A percentile compares a stretch with the other conserved stretches of the same genome.
Evolutionary conservation across 2,329 filamentous ascomycete species (phyloP).

Genomic region (Catunica adiposa): DNA sequence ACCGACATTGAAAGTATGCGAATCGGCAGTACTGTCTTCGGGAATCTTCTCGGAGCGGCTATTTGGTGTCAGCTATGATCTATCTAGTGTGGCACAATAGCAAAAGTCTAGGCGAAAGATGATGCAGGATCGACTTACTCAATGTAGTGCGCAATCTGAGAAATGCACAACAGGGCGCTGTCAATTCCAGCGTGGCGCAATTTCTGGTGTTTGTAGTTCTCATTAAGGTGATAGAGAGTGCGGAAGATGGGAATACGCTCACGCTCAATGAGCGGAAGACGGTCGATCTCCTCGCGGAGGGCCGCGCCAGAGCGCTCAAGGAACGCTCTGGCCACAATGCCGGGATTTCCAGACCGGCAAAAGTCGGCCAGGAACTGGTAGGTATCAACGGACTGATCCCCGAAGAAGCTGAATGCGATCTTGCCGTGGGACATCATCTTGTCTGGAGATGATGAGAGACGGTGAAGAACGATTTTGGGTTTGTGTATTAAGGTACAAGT

Average conservation of each 20-base stretch:
- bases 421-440: conserved; percentile 18
- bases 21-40: conserved; percentile 32
- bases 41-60: conserved; percentile 38
- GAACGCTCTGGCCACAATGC: conserved; percentile 43
- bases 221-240: conserved; percentile 46
- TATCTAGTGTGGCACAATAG: neutral
- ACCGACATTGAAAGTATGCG: conserved; percentile 41
- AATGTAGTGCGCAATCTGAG: conserved; percentile 53
- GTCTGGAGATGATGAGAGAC: neutral
- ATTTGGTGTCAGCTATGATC: neutral
- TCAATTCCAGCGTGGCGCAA: conserved; percentile 46
- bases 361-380: conserved; percentile 44
- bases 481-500: neutral
- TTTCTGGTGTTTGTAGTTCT: conserved; percentile 42
- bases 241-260: conserved; percentile 44
- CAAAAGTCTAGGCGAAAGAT: neutral
- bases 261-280: conserved; percentile 39
- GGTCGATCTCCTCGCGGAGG: conserved; percentile 42
- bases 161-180: conserved; percentile 45
- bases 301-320: conserved; percentile 40
- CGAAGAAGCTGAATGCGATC: conserved; percentile 46
- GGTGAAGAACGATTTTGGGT: neutral
- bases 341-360: conserved; percentile 28
- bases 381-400: conserved; percentile 55
- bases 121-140: conserved; percentile 32